Evolutionary conservation across 495 filamentous ascomycete genomes (phyloP), one percentile per base, ranked within the genome.

Genomic region (Pseudoneurospora amorphoporcata): DNA sequence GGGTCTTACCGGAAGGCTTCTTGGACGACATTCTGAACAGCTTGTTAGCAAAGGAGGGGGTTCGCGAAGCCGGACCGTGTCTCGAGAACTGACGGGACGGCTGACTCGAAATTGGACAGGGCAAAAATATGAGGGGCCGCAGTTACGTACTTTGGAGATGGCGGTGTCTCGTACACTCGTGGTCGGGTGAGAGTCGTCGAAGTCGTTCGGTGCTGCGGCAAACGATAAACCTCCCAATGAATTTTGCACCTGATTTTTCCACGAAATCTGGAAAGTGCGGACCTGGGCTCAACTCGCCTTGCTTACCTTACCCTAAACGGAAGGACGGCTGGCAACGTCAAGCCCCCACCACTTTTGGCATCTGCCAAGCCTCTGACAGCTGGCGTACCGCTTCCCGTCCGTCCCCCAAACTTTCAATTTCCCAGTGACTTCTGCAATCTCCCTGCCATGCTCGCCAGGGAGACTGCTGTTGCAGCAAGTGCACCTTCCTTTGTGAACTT

Each of bases 1-100:
- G 81, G 78, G 85, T 86, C 90, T 97, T 97, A 77, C 88, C 87
- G 73, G 88, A 75, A 71, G 86, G 83, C 87, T 91, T 90, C 76
- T 84, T 87, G 82, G 88, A 88, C 86, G 91, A 91, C 92, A 94
- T 94, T 88, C 77, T 81, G 77, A 39, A 38, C 8, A 12, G 19
- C 38, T 39, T 53, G 72, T 45, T 45, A 53, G 68, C 38, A 69
- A 45, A 61, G 53, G 53, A 61, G 53, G 53, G 53, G 53, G 32
- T 61, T 32, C 53, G 53, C 53, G 53, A 61, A 61, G 23, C 53
- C 23, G 12, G 12, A 16, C 53, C 53, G 53, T 61, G 23, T 61
- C 53, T 61, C 53, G 53, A 61, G 23, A 61, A 23, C 23, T 61
- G 53, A 32, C 53, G 53, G 45, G 12, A 61, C 53, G 53, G 53